These are phyloP conservation scores for Debaryomyces coudertii DNA, from an alignment of 1,139 yeast genomes.

Conservation along the genomic window DNA sequence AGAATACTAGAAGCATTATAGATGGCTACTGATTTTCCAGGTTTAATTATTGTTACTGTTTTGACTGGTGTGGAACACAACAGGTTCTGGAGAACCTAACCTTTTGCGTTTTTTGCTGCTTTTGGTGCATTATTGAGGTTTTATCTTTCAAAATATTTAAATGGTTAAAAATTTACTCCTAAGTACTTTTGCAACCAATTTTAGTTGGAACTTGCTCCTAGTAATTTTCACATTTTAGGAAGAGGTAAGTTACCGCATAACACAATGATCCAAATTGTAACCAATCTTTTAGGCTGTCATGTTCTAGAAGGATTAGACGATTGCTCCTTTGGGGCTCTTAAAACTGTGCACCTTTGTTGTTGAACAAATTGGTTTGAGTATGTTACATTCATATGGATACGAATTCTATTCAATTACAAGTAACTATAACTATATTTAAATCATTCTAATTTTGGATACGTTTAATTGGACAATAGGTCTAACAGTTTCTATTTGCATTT, in stretches of 20 bases:
- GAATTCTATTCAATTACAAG: constrained; percentile 34
- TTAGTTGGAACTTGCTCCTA: constrained; percentile 53
- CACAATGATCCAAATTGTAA: constrained; percentile 27
- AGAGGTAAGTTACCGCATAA: constrained; percentile 39
- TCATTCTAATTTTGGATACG: constrained; percentile 51
- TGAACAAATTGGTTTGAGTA: constrained; percentile 50
- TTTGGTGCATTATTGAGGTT: constrained; percentile 61
- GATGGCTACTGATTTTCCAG: constrained; percentile 29
- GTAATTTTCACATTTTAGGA: constrained; percentile 51
- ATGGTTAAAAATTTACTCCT: constrained; percentile 51
- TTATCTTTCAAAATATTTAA: constrained; percentile 51
- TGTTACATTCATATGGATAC: constrained; percentile 36
- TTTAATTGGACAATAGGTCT: constrained; percentile 50
- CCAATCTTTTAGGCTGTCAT: constrained; percentile 40
- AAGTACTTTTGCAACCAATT: constrained; percentile 73
- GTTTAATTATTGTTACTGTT: constrained; percentile 47
- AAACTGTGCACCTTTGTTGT: constrained; percentile 73
- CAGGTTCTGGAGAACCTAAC: constrained; percentile 64
- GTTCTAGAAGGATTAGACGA: constrained; percentile 55
- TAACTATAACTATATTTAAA: constrained; percentile 37
- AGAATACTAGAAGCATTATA: constrained; percentile 23
- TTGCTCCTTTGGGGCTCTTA: constrained; percentile 72
- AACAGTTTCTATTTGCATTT: constrained; percentile 24
- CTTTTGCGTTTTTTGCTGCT: constrained; percentile 60
- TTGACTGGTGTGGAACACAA: constrained; percentile 40